Percentiles rank a stretch among this genome's conserved stretches.
Evolutionary conservation across 2,329 filamentous ascomycete genomes (phyloP).

Genomic region (Pseudopyricularia javanii): DNA sequence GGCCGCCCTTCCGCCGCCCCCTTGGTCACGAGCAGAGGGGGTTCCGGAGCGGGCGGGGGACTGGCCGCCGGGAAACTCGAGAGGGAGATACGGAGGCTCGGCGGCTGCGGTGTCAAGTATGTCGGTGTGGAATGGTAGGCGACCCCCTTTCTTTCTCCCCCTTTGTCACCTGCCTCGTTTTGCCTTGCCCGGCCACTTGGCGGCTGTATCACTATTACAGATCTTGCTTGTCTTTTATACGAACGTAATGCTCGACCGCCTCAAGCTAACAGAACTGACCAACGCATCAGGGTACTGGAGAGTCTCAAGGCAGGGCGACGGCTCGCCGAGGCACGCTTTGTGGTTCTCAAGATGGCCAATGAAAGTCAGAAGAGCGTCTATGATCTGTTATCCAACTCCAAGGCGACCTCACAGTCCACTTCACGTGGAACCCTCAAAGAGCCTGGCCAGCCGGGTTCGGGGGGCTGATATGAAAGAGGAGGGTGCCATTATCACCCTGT

Average conservation of each 20-base stretch:
- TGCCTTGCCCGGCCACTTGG: not conserved
- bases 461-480: not conserved
- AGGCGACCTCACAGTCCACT: not conserved
- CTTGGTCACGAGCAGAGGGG: conserved; percentile 12
- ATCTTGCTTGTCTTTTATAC: no score
- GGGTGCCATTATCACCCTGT: not conserved
- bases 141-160: conserved; percentile 6
- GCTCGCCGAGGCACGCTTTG: conserved; percentile 62
- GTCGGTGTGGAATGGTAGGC: conserved; percentile 69
- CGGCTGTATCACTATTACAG: not conserved
- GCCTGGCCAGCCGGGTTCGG: not conserved
- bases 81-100: conserved; percentile 57
- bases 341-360: conserved; percentile 46
- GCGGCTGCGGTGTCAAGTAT: conserved; percentile 63
- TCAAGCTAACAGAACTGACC: no score
- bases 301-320: conserved; percentile 66
- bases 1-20: conserved; percentile 39
- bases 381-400: conserved; percentile 14
- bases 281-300: conserved; percentile 70
- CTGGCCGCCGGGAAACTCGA: conserved; percentile 70
- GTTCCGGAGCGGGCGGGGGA: conserved; percentile 53
- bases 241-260: no score
- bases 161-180: not conserved
- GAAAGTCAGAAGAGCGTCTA: conserved; percentile 55
- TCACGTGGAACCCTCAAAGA: not conserved